Conservation (phyloP, 768 basidiomycete genomes). For the Trametes cingulata region DNA sequence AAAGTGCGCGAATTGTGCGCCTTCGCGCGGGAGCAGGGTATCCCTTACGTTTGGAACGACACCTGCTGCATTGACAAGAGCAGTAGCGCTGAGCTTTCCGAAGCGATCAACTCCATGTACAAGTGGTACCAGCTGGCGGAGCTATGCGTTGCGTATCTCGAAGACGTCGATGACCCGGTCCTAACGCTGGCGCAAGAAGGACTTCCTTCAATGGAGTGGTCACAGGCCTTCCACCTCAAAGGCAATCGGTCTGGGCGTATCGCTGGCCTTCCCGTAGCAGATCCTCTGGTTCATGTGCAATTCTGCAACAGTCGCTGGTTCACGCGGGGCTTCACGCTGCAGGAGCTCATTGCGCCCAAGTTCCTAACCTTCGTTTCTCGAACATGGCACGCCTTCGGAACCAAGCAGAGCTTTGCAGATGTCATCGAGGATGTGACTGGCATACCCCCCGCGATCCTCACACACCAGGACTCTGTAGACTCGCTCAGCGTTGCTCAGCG, state of each 20-base stretch:
- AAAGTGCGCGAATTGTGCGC: not conserved
- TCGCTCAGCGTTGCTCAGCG: not conserved
- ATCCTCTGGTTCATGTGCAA: not conserved
- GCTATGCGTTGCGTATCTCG: not conserved
- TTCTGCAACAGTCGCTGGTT: not conserved
- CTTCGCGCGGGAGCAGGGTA: not conserved
- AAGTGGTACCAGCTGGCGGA: conserved; percentile 2
- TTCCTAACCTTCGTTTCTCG: not conserved
- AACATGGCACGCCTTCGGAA: not conserved
- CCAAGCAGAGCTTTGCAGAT: not conserved
- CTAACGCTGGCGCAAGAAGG: not conserved
- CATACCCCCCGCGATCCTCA: not conserved
- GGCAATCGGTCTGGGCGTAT: not conserved
- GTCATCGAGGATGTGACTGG: not conserved
- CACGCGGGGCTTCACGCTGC: not conserved
- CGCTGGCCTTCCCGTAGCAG: too few species aligned
- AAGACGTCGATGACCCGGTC: not conserved
- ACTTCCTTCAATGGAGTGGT: too few species aligned
- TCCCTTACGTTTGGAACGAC: not conserved
- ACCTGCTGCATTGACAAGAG: conserved; percentile 8
- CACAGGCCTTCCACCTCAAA: too few species aligned
- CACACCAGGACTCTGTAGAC: not conserved
- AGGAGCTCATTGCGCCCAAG: not conserved
- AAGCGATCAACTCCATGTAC: conserved; percentile 11
- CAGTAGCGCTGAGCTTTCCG: conserved; percentile 10